Conservation (phyloP, 257 asterid genomes). For the Solanum etuberosum region DNA sequence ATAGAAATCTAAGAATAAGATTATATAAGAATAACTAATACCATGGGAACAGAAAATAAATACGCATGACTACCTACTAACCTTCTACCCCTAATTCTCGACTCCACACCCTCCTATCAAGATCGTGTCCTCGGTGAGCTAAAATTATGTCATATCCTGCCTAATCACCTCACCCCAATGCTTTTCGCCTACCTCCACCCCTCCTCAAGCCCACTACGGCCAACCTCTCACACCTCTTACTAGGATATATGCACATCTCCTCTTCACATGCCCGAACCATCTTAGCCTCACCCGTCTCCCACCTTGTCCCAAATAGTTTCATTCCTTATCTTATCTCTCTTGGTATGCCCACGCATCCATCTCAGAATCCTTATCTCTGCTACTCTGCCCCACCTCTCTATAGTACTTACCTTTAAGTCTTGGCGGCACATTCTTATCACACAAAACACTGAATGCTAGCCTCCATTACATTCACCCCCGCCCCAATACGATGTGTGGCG, state of each 20-base stretch:
- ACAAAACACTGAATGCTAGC: neutral
- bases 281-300: neutral
- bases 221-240: neutral
- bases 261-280: neutral
- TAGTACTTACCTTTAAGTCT: neutral
- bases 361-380: neutral
- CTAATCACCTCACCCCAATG: neutral
- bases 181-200: neutral
- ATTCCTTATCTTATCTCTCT: neutral
- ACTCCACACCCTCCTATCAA: neutral
- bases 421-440: neutral
- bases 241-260: neutral
- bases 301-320: neutral
- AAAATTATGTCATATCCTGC: neutral
- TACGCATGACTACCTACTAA: neutral
- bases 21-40: neutral
- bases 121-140: neutral
- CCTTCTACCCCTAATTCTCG: neutral
- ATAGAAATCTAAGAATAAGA: neutral
- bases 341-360: neutral
- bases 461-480: neutral
- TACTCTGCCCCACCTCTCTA: neutral
- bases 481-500: neutral
- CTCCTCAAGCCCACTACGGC: neutral
- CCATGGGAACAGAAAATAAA: neutral